A percentile compares a stretch with the other conserved stretches of the same genome.
phyloP scores from a whole-genome alignment of 2,329 filamentous ascomycete species.

The Aspergillus transmontanensis region DNA sequence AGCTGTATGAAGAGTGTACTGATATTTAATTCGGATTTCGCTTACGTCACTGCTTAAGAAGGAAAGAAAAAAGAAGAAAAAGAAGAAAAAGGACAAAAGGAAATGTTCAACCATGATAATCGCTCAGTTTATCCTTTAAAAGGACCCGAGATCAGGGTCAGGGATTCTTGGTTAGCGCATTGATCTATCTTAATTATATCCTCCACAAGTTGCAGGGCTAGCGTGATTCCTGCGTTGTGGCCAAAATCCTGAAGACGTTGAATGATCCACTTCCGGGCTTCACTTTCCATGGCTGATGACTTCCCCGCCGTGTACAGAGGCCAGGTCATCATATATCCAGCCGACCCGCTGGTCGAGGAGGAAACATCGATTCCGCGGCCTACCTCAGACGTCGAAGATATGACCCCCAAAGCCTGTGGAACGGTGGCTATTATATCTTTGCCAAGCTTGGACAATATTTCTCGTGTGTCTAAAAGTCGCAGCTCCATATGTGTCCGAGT shows the following conservation, averaged over 20 bases:
- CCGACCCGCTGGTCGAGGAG: conserved; percentile 13
- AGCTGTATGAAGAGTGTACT: neutral
- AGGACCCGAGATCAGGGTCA: neutral
- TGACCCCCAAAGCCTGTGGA: conserved; percentile 23
- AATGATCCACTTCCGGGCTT: conserved; percentile 20
- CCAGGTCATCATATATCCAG: conserved; percentile 22
- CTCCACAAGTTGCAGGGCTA: conserved; percentile 18
- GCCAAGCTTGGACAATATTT: conserved; percentile 13
- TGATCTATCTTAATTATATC: conserved; percentile 17
- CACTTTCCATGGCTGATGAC: conserved; percentile 2
- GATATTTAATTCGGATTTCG: neutral
- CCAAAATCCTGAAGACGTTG: conserved; percentile 15
- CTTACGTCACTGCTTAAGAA: neutral
- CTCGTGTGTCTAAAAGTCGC: conserved; percentile 13
- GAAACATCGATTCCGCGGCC: neutral
- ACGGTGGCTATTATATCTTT: conserved; percentile 25
- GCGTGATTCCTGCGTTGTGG: conserved; percentile 8
- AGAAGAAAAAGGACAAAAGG: no score
- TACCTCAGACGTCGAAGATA: conserved; percentile 9
- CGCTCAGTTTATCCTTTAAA: neutral
- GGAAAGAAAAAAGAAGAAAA: no score
- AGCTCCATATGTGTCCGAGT: neutral
- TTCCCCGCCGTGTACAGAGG: conserved; percentile 20
- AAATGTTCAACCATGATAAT: neutral
- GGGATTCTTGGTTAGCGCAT: neutral